Conservation (phyloP, 2,329 filamentous ascomycete species). For the Thielaviopsis punctulata region DNA sequence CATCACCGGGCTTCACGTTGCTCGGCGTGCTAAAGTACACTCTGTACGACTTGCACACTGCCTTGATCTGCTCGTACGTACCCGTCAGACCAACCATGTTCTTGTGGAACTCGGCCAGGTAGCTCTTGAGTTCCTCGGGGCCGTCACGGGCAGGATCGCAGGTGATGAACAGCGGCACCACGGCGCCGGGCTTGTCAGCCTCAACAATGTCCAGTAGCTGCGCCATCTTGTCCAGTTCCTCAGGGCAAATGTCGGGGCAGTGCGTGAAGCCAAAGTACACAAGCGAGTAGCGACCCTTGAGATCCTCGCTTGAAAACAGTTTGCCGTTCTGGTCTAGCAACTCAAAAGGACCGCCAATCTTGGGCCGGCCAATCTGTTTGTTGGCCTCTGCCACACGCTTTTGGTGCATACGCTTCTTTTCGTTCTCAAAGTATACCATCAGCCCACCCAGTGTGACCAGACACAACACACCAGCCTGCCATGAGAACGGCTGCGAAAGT, state of each 20-base stretch:
- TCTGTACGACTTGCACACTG: constrained; percentile 84
- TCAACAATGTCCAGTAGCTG: constrained; percentile 66
- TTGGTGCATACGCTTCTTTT: constrained; percentile 81
- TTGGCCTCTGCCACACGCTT: constrained; percentile 78
- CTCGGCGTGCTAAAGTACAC: constrained; percentile 93
- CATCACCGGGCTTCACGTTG: constrained; percentile 79
- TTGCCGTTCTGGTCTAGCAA: constrained; percentile 69
- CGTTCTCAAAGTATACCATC: constrained; percentile 79
- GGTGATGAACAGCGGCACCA: constrained; percentile 80
- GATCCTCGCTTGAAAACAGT: constrained; percentile 57
- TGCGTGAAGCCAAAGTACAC: constrained; percentile 97
- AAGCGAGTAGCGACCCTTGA: constrained; percentile 74
- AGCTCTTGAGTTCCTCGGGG: constrained; percentile 66
- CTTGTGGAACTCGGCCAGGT: constrained; percentile 80
- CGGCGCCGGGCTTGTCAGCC: constrained; percentile 28
- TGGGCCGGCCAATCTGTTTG: constrained; percentile 82
- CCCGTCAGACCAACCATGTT: constrained; percentile 79
- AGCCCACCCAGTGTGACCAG: constrained; percentile 59
- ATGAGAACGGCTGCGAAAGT: constrained; percentile 62
- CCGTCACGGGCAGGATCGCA: constrained; percentile 89
- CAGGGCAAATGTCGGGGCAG: constrained; percentile 95
- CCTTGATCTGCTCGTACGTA: constrained; percentile 83
- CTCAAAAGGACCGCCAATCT: constrained; percentile 77
- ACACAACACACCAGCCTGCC: constrained; percentile 78
- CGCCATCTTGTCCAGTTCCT: constrained; percentile 99